Percentiles rank a stretch among this genome's conserved stretches.
Conservation (phyloP, 371 early-diverging fungal species). For the Mucor indicus region DNA sequence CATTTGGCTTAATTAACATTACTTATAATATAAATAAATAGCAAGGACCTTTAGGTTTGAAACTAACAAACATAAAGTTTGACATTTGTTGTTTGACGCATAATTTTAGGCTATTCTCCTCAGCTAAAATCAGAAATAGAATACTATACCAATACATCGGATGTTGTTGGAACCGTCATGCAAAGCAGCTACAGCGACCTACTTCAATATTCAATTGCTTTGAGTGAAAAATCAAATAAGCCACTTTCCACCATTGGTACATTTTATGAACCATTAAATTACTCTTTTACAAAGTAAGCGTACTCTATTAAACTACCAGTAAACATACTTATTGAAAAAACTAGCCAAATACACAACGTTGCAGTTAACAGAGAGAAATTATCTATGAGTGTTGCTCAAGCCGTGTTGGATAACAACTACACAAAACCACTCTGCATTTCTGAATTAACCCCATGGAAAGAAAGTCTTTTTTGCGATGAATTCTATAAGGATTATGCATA, state of each 20-base stretch:
- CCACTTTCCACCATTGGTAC: conserved; percentile 14
- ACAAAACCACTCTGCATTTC: conserved; percentile 19
- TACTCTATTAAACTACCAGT: no score
- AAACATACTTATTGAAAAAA: not conserved
- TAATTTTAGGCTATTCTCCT: not conserved
- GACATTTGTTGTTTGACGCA: no score
- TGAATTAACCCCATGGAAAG: conserved; percentile 8
- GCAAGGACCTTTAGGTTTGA: no score
- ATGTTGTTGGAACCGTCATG: conserved; percentile 17
- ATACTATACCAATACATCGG: not conserved
- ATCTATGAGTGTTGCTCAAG: conserved; percentile 11
- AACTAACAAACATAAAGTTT: no score
- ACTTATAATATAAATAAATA: not conserved
- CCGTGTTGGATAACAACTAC: conserved; percentile 6
- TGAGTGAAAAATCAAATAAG: not conserved
- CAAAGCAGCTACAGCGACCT: conserved; percentile 16
- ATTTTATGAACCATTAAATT: conserved; percentile 6
- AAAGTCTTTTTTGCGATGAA: conserved; percentile 14
- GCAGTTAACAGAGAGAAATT: conserved; percentile 6
- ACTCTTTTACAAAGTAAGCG: not conserved
- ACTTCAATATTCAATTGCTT: conserved; percentile 4
- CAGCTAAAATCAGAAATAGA: conserved; percentile 1
- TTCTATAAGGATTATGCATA: conserved; percentile 9
- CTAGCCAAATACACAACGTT: conserved; percentile 1
- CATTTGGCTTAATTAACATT: no score